A percentile compares a stretch with the other conserved stretches of the same genome.
phyloP scores from a whole-genome alignment of 352 stramenopile genomes.

The Salisapilia sapeloensis region DNA sequence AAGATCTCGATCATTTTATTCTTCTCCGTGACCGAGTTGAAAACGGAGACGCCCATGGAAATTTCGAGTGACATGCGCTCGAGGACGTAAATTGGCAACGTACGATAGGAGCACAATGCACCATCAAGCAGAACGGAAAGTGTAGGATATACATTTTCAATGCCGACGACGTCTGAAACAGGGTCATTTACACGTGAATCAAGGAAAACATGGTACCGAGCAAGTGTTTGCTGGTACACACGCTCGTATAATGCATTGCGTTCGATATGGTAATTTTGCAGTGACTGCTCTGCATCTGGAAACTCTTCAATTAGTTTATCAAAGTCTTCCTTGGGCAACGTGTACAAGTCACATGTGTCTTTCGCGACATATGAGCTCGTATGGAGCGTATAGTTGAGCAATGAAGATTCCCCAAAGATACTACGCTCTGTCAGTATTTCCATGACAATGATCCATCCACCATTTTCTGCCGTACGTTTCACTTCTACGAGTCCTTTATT shows the following conservation, averaged over 20 bases:
- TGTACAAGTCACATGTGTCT: constrained; percentile 58
- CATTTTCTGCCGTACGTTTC: constrained; percentile 25
- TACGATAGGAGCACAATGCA: constrained; percentile 35
- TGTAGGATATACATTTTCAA: constrained; percentile 54
- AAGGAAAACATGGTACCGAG: constrained; percentile 41
- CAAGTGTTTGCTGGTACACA: constrained; percentile 51
- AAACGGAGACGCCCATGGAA: constrained; percentile 60
- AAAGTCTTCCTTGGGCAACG: constrained; percentile 65
- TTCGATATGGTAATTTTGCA: constrained; percentile 41
- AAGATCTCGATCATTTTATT: constrained; percentile 46
- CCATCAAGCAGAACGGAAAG: constrained; percentile 47
- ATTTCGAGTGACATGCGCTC: constrained; percentile 46
- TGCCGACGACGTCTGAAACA: constrained; percentile 25
- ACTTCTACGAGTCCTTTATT: constrained; percentile 62
- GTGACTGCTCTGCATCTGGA: constrained; percentile 38
- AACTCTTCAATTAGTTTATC: constrained; percentile 66
- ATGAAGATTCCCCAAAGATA: constrained; percentile 48
- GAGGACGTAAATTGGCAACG: constrained; percentile 33
- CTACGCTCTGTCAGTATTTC: constrained; percentile 51
- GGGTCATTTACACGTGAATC: constrained; percentile 34
- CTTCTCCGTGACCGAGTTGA: constrained; percentile 55
- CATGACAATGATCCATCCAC: constrained; percentile 51
- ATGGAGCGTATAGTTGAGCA: constrained; percentile 59
- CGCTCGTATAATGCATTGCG: constrained; percentile 41
- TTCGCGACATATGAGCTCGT: constrained; percentile 62